Base-by-base conservation (phyloP, 306 rosid genomes). In the Ziziphus jujuba region DNA sequence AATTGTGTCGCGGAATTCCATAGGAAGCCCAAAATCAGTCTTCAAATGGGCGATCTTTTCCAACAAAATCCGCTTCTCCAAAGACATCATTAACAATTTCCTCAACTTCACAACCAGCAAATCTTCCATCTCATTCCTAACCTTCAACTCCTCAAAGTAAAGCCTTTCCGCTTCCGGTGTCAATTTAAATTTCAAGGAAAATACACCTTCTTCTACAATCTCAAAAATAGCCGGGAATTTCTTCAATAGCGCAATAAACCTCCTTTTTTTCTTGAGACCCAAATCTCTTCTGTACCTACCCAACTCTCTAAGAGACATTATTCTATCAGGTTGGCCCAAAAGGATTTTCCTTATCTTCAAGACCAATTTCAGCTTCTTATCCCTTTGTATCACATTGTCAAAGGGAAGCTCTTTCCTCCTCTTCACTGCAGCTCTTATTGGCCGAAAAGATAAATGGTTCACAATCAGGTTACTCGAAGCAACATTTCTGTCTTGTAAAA, bases 71-170 rank as follows among this genome's bases (percentile, higher is more conserved):
- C 87, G 81, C 70, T 87, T 89, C n/a, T 91, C 91, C 59, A 72
- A 23, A 0, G 96, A 81, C 95, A 91, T 91, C 97, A 89, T 91
- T 78, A 91, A 52, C 79, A 91, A 61, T 67, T 91, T 91, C 87
- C 95, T 88, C 75, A 89, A 71, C 78, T 85, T 91, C 56, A 81
- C 25, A 38, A 89, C 87, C 24, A 91, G 75, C 85, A 91, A 64
- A 66, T 80, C 91, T 51, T 91, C 97, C 96, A 85, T 91, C 78
- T 84, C 96, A 76, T 88, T 87, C 70, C 85, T 82, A 72, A 91
- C 72, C 78, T 55, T 85, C 78, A 83, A 34, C 73, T 91, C 97
- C 76, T 91, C 96, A 33, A 91, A 59, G 71, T 89, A 91, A 59
- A 89, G 82, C 72, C 83, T 80, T 68, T 91, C 97, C 1, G 96